Percentiles rank a stretch among this genome's conserved stretches.
Evolutionary conservation across 768 basidiomycete species (phyloP).

Genomic region (Galerina sulciceps): DNA sequence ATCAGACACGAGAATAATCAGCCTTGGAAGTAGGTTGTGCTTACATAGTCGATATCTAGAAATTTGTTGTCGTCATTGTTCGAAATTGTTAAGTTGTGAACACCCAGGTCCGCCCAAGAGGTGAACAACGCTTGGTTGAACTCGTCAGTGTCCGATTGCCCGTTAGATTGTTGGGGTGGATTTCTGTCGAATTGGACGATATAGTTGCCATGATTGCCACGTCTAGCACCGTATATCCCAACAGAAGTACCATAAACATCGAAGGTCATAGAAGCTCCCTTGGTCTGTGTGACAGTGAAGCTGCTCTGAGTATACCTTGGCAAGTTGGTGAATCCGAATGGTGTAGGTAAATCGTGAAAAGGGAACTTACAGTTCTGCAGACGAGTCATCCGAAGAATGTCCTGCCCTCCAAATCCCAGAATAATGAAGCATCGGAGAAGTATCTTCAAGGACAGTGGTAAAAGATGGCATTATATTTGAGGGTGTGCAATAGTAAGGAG

Average conservation of each 20-base stretch:
- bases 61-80: slow-evolving; percentile 24
- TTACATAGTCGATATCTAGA: slow-evolving; percentile 46
- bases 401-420: slow-evolving; percentile 4
- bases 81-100: slow-evolving; percentile 22
- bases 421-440: slow-evolving; percentile 2
- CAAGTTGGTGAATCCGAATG: background rate
- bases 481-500: too few species aligned
- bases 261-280: slow-evolving; percentile 31
- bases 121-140: slow-evolving; percentile 14
- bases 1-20: background rate
- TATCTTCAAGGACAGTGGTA: slow-evolving; percentile 1
- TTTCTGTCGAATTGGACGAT: slow-evolving; percentile 23
- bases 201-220: slow-evolving; percentile 40
- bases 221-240: slow-evolving; percentile 42
- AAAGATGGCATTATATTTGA: background rate
- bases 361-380: background rate
- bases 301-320: slow-evolving; percentile 19
- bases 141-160: slow-evolving; percentile 1
- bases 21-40: background rate
- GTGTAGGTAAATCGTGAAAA: background rate
- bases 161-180: slow-evolving; percentile 12
- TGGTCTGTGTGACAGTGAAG: slow-evolving; percentile 32
- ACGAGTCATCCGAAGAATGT: background rate
- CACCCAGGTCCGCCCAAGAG: background rate
- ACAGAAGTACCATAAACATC: slow-evolving; percentile 42